Evolutionary conservation across 257 asterid genomes (phyloP), one percentile per base, ranked within the genome.

Genomic region (Solanum megistacrolobum): DNA sequence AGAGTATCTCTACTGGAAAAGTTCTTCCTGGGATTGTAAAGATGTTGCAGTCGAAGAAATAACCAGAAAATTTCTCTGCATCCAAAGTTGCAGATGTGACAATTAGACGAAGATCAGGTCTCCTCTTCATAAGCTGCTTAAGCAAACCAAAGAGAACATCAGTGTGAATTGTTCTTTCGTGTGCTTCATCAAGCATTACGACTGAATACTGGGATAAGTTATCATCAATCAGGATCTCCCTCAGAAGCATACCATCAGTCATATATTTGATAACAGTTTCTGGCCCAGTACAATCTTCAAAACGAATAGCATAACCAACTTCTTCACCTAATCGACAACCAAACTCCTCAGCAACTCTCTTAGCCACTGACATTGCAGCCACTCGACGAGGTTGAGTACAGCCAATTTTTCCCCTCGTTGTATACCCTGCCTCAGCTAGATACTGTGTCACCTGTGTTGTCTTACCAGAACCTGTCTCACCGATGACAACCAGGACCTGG

Each of bases 351-450:
- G 98, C 98, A 74, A 96, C 99, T 88, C 98, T 94, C 94, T 95
- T 96, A 38, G 99, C 99, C 88, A 96, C 99, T 89, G 99, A 96
- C 96, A 91, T 96, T 69, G 99, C 99, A 90, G 99, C 99, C 87
- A 95, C 99, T 89, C 99, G 94, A 88, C 98, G 98, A 88, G 99
- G 99, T 90, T 96, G 98, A 62, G 99, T 96, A 87, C 99, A 96
- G 23, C 98, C 98, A 75, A 96, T 95, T 86, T 92, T 96, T 3
- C 99, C 99, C 93, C 35, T 95, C 23, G 98, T 94, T 21, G 98
- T 96, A 88, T 95, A 96, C 48, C 99, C 99, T 34, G 98, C 98
- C 92, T 96, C 99, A 4, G 98, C 99, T 25, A 96, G 94, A 93
- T 96, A 96, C 75, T 96, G 99, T 5, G 98, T 96, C 25, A 96